Base-by-base conservation (phyloP, 202 grass and related monocot species). In the Saccharum hybrid region DNA sequence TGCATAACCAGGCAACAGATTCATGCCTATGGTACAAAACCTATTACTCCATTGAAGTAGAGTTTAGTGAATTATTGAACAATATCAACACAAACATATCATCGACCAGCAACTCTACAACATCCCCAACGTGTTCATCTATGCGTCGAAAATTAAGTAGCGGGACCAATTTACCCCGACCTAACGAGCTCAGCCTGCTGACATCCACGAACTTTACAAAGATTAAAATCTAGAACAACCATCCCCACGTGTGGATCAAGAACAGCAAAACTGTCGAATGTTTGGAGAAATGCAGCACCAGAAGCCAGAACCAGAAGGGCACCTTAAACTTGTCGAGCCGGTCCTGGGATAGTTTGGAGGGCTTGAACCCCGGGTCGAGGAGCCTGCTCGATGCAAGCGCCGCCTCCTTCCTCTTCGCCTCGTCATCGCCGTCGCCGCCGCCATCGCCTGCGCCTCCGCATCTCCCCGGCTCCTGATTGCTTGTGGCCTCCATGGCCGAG, bases 321-420 rank as follows among this genome's bases (percentile, higher is more conserved):
- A 92, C 90, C 93, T 90, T 92, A 37, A 95, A 93, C 79, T 95
- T 92, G 48, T 90, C 88, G 82, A 88, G 84, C n/a, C 54, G 88
- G 28, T 84, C 74, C 63, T 87, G 88, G 71, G 93, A 82, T 19
- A 92, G 75, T 80, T 88, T 95, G 63, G 90, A 77, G 54, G 88
- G 79, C 39, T 90, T 90, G 72, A 87, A 86, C 64, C 76, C 76
- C 26, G 90, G 77, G 51, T 86, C 82, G 34, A 91, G 86, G 34
- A 91, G 89, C 69, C 62, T 74, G 52, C 70, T 86, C 21, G 88
- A 79, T 15, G 89, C 78, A 19, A 83, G 87, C 41, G 88, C 74
- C 22, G 74, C 85, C 72, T 82, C 86, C 84, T 69, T 84, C 48
- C 82, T 81, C 81, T 31, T 74, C 63, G 69, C 80, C 80, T 79